A percentile compares a stretch with the other conserved stretches of the same genome.
Conservation (phyloP, 768 basidiomycete species). For the Lactarius trivialis region DNA sequence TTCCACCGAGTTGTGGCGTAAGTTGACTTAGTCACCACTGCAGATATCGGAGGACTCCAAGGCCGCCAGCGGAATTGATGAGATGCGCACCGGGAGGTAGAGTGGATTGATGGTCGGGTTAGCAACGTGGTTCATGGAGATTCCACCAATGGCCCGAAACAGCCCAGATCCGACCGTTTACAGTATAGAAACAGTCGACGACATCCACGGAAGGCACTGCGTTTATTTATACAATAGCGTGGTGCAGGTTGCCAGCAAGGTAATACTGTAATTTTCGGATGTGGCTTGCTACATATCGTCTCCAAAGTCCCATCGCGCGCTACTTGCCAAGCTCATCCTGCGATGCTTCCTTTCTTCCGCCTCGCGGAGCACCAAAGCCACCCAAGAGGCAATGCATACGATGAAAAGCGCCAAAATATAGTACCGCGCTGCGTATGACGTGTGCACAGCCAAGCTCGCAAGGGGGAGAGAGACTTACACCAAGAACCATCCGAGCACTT, state of each 20-base stretch:
- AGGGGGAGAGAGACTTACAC: slow-evolving; percentile 11
- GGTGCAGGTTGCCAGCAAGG: background rate
- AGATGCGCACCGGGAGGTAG: background rate
- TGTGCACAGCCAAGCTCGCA: background rate
- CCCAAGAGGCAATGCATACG: slow-evolving; percentile 8
- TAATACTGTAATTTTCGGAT: background rate
- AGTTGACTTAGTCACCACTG: too few relatives aligned
- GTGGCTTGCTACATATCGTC: background rate
- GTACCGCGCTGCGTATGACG: slow-evolving; percentile 1
- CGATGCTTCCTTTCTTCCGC: background rate
- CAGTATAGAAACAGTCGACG: background rate
- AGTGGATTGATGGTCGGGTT: background rate
- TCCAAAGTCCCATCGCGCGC: background rate
- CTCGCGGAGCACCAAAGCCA: background rate
- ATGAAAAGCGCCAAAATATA: slow-evolving; percentile 13
- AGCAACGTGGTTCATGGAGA: background rate
- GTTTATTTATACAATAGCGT: background rate
- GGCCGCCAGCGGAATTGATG: background rate
- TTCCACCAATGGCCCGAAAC: background rate
- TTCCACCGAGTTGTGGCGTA: too few relatives aligned
- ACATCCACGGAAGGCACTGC: background rate
- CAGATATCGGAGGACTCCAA: too few relatives aligned
- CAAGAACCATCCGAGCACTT: slow-evolving; percentile 20
- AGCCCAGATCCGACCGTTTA: background rate
- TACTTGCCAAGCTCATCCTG: background rate